Evolutionary conservation across 2,329 filamentous ascomycete genomes (phyloP).

Genomic region (Pseudofabraea citricarpa): DNA sequence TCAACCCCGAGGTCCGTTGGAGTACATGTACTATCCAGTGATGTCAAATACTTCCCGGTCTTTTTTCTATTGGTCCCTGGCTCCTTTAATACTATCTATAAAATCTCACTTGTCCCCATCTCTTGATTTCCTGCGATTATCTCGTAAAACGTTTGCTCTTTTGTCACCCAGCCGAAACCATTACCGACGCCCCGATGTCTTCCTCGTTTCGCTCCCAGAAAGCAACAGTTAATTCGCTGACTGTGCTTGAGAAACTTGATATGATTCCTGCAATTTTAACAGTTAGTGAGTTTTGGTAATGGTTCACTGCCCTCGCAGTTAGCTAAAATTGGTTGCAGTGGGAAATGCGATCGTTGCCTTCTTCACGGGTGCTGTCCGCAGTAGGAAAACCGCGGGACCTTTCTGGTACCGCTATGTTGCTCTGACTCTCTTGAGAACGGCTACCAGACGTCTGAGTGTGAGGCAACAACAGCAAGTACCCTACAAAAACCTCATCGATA

Average conservation of each 20-base stretch:
- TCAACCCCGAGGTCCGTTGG: no score
- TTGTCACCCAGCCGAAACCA: background rate
- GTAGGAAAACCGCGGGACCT: conserved; percentile 8
- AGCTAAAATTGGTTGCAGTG: conserved; percentile 6
- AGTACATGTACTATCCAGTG: no score
- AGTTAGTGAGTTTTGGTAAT: conserved; percentile 10
- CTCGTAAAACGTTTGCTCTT: background rate
- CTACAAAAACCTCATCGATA: background rate
- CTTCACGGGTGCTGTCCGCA: conserved; percentile 14
- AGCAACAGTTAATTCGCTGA: conserved; percentile 7
- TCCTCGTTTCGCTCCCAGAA: conserved; percentile 18
- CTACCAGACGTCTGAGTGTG: conserved; percentile 9
- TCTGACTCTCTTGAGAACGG: conserved; percentile 12
- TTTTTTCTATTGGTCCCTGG: no score
- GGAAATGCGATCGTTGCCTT: conserved; percentile 11
- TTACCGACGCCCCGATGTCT: background rate
- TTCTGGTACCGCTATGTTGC: conserved; percentile 16
- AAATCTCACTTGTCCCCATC: no score
- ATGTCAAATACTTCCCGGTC: no score
- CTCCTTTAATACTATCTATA: no score
- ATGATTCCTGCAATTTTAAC: conserved; percentile 10
- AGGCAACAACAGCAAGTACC: conserved; percentile 18
- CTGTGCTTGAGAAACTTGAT: conserved; percentile 19
- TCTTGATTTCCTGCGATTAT: background rate
- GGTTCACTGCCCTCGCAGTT: background rate